Base-by-base conservation (phyloP, 768 basidiomycete genomes). In the Dentipellis sp. region DNA sequence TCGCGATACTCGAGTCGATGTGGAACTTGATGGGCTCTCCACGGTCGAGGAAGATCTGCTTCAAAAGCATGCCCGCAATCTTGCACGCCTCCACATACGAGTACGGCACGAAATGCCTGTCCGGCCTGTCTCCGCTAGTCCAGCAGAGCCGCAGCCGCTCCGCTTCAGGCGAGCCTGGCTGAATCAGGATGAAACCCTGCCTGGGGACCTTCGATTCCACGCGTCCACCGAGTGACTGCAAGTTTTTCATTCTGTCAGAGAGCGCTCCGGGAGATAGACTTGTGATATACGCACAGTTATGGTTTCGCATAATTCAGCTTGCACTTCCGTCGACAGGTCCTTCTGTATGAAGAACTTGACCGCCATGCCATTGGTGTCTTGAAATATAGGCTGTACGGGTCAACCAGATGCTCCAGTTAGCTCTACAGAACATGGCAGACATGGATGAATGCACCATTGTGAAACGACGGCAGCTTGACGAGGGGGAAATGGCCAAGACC, bases 261-360 rank as follows among this genome's bases (percentile, higher is more conserved):
- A 6, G 29, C 3, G 3, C 6, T 3, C 54, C 29, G 11, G 39
- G 7, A 10, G 50, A 46, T 11, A 14, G 21, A 45, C 12, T 17
- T 17, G 14, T 35, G 53, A 23, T 42, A 34, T 21, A 63, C 77
- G 39, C 55, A 89, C 88, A 0, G 86, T 81, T 52, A 90, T 86
- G 12, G 78, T 84, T 66, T 88, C 86, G 63, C 82, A 84, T 34
- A 90, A 68, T 58, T 89, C 84, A 16, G 83, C 82, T 62, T 86
- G 84, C 19, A 81, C 73, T 61, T 84, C 81, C 56, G 83, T 75
- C 3, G 80, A 69, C 9, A 91, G 74, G 67, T 91, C 88, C 64
- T 87, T 88, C 65, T 91, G 88, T 17, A 91, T 79, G 67, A 91
- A 91, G 66, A 91, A 91, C 65, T 91, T 91, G 75, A 88, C 70